Evolutionary conservation across 176 grass and related monocot genomes (phyloP), one percentile per base, ranked within the genome.

Genomic region (Avena atlantica): DNA sequence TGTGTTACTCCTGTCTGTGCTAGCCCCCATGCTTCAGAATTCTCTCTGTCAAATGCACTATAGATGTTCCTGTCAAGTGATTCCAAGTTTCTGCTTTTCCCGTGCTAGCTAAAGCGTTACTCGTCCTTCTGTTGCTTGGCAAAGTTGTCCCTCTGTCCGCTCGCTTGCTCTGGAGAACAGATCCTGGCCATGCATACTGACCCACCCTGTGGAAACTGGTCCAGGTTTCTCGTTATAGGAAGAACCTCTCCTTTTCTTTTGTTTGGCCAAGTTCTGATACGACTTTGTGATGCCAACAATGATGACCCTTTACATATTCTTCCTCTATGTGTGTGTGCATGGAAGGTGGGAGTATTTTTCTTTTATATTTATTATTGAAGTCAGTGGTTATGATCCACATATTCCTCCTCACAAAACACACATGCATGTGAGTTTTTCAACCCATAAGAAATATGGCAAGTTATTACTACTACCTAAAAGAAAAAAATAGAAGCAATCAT

Each of bases 291-390:
- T 51, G 10, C 12, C 11, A 51, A 51, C 49, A 12, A 51, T 51
- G 10, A 51, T 51, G 49, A 51, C 49, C 3, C 49, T 51, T 14
- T 51, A 3, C 49, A 42, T 42, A 1, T 42, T 42, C 40, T 42
- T 42, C 40, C 7, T 8, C 7, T 48, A 8, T 48, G 45, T 13
- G 63, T 66, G 64, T 64, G 4, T 44, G 51, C 4, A 16, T 15
- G 59, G 65, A 67, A 76, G 68, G 77, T 67, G 61, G 21, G 74
- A 45, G 47, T 23, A 76, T 67, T 13, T 12, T 65, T 65, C 14
- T 4, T 31, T 42, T 42, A 42, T 42, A 42, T 7, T 42, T 6
- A 42, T 42, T 42, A 7, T 6, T 6, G 40, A 7, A 42, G 40
- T 42, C 40, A 6, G 40, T 6, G 40, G 40, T 42, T 40, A 40